These are phyloP conservation scores for Paxillus ammoniavirescens DNA, from an alignment of 768 basidiomycete species.

Conservation along the genomic window DNA sequence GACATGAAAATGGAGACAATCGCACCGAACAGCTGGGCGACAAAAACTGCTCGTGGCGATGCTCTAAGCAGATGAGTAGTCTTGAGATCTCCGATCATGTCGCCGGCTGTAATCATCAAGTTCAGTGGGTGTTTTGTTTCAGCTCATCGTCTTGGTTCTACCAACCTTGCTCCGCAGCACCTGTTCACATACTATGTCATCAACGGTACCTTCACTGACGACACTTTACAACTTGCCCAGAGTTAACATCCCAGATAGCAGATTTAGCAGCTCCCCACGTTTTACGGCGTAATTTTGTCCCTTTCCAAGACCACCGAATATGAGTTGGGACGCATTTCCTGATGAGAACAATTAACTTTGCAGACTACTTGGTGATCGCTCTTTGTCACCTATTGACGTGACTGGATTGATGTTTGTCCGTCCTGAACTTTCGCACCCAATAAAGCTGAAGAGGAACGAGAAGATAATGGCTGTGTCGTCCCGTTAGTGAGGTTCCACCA, in stretches of 20 bases:
- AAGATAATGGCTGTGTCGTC: slow-evolving; percentile 43
- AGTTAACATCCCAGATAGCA: slow-evolving; percentile 28
- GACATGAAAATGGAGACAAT: slow-evolving; percentile 26
- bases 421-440: slow-evolving; percentile 60
- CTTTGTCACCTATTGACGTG: slow-evolving; percentile 42
- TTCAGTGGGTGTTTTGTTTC: slow-evolving; percentile 8
- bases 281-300: slow-evolving; percentile 32
- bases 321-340: slow-evolving; percentile 55
- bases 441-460: slow-evolving; percentile 66
- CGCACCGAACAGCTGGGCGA: slow-evolving; percentile 56
- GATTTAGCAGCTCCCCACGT: slow-evolving; percentile 16
- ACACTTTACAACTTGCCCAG: slow-evolving; percentile 9
- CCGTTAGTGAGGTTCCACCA: background rate
- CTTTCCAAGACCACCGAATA: slow-evolving; percentile 62
- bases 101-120: slow-evolving; percentile 36
- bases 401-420: slow-evolving; percentile 63
- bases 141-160: background rate
- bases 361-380: background rate
- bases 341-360: background rate
- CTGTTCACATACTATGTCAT: slow-evolving; percentile 1
- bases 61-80: slow-evolving; percentile 67
- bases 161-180: slow-evolving; percentile 23
- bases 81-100: slow-evolving; percentile 70
- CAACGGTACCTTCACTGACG: background rate
- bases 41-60: slow-evolving; percentile 62